Evolutionary conservation across 78 protist species (phyloP).

Genomic region (Dictyostelium brefeldianum): DNA sequence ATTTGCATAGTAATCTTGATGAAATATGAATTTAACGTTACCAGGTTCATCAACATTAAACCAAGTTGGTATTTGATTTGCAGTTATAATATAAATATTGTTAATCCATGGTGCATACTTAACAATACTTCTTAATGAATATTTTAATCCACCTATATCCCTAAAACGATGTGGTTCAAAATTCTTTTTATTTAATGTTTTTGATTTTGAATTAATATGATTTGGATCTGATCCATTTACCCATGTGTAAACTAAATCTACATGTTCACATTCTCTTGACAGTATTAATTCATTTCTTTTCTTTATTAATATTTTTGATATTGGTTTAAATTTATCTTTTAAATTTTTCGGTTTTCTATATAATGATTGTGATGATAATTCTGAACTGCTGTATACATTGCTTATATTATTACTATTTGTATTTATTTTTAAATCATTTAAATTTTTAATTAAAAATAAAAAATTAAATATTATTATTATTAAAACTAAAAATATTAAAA

Average conservation of each 20-base stretch:
- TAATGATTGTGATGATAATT: no score
- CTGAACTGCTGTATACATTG: neutral
- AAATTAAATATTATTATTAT: neutral
- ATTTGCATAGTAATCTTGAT: slow-evolving; percentile 13
- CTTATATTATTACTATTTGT: neutral
- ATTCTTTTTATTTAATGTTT: neutral
- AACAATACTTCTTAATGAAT: slow-evolving; percentile 34
- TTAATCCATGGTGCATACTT: slow-evolving; percentile 52
- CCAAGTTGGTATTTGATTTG: slow-evolving; percentile 18
- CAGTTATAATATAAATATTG: slow-evolving; percentile 27
- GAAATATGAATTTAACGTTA: slow-evolving; percentile 16
- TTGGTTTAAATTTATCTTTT: neutral
- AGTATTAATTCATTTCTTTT: neutral
- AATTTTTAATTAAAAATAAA: neutral
- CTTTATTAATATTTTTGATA: neutral
- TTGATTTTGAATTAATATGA: neutral
- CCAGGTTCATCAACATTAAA: neutral
- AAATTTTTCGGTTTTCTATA: neutral
- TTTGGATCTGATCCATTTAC: slow-evolving; percentile 42
- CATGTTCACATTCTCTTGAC: slow-evolving; percentile 16
- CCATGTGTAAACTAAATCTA: slow-evolving; percentile 49
- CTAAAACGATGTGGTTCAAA: slow-evolving; percentile 25
- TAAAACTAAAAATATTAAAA: neutral
- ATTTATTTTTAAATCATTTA: neutral
- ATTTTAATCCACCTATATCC: slow-evolving; percentile 61